Evolutionary conservation across 2,329 filamentous ascomycete genomes (phyloP).

Genomic region (Penicillium rolfsii): DNA sequence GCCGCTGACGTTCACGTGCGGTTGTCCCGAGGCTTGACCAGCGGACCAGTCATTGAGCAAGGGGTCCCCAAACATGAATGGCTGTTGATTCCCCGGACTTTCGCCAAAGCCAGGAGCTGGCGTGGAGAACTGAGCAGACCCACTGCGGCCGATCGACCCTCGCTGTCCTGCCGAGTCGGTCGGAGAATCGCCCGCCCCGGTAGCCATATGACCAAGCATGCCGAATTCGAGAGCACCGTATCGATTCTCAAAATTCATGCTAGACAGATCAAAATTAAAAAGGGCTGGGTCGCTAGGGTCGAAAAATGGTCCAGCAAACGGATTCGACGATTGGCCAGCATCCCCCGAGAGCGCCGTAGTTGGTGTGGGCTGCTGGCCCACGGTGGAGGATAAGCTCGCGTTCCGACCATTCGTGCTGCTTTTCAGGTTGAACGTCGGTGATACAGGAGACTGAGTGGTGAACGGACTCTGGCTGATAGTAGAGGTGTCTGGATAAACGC

Average conservation of each 20-base stretch:
- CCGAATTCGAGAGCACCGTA: conserved; percentile 95
- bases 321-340: conserved; percentile 42
- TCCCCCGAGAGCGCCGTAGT: conserved; percentile 55
- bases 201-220: conserved; percentile 94
- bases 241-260: conserved; percentile 92
- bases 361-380: conserved; percentile 53
- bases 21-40: conserved; percentile 37
- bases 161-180: conserved; percentile 61
- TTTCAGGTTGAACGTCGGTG: conserved; percentile 68
- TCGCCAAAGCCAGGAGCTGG: conserved; percentile 49
- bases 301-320: conserved; percentile 67
- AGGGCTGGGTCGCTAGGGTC: conserved; percentile 89
- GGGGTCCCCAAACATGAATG: conserved; percentile 52
- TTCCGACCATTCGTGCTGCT: conserved; percentile 43
- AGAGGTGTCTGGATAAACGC: conserved; percentile 54
- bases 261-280: conserved; percentile 95
- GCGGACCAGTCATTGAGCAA: conserved; percentile 52
- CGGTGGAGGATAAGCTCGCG: conserved; percentile 40
- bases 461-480: conserved; percentile 58
- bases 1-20: conserved; percentile 40
- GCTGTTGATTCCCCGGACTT: conserved; percentile 48
- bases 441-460: conserved; percentile 68
- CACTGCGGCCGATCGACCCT: conserved; percentile 51
- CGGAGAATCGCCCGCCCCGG: conserved; percentile 79
- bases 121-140: conserved; percentile 46